Percentiles rank a stretch among this genome's conserved stretches.
These are phyloP conservation scores for Rhizopus stolonifer DNA, from an alignment of 371 early-diverging fungal species.

Conservation along the genomic window DNA sequence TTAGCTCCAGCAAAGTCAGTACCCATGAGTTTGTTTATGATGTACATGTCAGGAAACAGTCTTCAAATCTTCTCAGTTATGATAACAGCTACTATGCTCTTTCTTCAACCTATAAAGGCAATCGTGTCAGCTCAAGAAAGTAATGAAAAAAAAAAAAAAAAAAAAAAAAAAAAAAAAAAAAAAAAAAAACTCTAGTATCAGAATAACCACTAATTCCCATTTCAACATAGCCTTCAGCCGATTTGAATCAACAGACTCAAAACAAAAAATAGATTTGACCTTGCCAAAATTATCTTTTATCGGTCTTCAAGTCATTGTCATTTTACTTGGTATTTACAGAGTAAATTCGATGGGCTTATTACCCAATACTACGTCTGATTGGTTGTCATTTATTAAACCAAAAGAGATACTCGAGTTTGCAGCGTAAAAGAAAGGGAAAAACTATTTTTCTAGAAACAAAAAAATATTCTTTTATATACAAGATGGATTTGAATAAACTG, in stretches of 20 bases:
- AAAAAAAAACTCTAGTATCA: too few relatives aligned
- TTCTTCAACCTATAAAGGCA: conserved; percentile 83
- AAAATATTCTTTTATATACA: conserved; percentile 2
- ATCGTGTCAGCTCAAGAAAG: conserved; percentile 72
- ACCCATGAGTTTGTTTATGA: conserved; percentile 97
- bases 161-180: too few relatives aligned
- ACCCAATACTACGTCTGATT: conserved; percentile 92
- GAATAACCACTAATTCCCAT: not conserved
- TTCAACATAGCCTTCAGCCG: conserved; percentile 62
- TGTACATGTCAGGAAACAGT: conserved; percentile 95
- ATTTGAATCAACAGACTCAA: conserved; percentile 55
- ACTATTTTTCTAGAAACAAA: not conserved
- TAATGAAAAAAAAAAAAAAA: too few relatives aligned
- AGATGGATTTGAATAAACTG: conserved; percentile 1
- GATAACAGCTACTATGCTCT: conserved; percentile 89
- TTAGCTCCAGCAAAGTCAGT: conserved; percentile 87
- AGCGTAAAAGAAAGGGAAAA: conserved; percentile 7
- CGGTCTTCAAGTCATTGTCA: conserved; percentile 72
- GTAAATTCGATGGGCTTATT: conserved; percentile 92
- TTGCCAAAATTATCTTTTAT: conserved; percentile 82
- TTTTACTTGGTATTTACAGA: conserved; percentile 89
- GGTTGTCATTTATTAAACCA: conserved; percentile 90
- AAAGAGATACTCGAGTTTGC: conserved; percentile 51
- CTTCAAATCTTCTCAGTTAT: conserved; percentile 95
- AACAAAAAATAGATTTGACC: conserved; percentile 52